Conservation (phyloP, 1,284 basidiomycete genomes). For the Neonothopanus nambi region DNA sequence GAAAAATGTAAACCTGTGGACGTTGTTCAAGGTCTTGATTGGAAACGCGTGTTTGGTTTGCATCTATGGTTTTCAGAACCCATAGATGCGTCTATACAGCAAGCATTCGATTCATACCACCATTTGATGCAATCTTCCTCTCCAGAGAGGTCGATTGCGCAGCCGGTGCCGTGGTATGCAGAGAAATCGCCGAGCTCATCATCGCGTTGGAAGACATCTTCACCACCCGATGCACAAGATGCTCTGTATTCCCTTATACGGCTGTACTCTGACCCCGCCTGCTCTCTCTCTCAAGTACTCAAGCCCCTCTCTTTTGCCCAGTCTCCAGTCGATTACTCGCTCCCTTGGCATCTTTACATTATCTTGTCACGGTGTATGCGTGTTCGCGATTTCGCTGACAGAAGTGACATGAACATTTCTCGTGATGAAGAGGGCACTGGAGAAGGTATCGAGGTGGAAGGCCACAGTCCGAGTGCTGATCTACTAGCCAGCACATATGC, state of each 20-base stretch:
- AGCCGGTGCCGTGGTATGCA: slow-evolving; percentile 73
- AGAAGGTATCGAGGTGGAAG: slow-evolving; percentile 47
- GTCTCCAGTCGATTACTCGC: slow-evolving; percentile 77
- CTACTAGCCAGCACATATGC: slow-evolving; percentile 84
- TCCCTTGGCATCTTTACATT: slow-evolving; percentile 94
- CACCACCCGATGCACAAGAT: slow-evolving; percentile 45
- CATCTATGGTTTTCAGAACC: slow-evolving; percentile 88
- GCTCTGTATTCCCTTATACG: slow-evolving; percentile 84
- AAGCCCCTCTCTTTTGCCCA: slow-evolving; percentile 76
- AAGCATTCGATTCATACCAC: slow-evolving; percentile 74
- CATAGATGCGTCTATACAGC: slow-evolving; percentile 71
- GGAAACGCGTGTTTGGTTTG: slow-evolving; percentile 93
- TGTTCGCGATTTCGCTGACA: slow-evolving; percentile 84
- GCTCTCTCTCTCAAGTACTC: slow-evolving; percentile 61
- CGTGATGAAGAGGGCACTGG: slow-evolving; percentile 27
- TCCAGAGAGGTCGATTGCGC: slow-evolving; percentile 44
- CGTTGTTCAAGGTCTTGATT: slow-evolving; percentile 85
- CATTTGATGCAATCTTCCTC: slow-evolving; percentile 43
- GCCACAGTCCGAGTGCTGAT: slow-evolving; percentile 84
- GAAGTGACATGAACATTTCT: slow-evolving; percentile 47
- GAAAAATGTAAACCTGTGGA: slow-evolving; percentile 59
- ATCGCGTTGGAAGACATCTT: slow-evolving; percentile 5
- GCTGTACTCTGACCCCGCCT: slow-evolving; percentile 69
- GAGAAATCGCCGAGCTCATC: slow-evolving; percentile 33
- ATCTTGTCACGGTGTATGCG: slow-evolving; percentile 83